Conservation (phyloP, 768 basidiomycete species). For the Chalciporus piperatus region DNA sequence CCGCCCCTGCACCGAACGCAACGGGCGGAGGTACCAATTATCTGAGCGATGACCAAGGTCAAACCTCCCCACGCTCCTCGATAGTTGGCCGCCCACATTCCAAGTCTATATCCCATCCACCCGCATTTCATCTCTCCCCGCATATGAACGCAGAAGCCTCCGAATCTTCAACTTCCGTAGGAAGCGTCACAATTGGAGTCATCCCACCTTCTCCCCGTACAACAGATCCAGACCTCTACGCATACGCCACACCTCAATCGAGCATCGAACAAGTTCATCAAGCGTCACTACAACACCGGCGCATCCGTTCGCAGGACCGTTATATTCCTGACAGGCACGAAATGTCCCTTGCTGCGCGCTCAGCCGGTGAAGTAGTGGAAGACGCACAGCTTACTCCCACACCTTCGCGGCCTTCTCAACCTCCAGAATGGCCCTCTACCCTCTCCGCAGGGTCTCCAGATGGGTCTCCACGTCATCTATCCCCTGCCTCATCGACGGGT, state of each 20-base stretch:
- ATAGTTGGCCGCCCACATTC: constrained; percentile 4
- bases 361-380: constrained; percentile 24
- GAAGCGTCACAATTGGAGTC: constrained; percentile 31
- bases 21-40: neutral
- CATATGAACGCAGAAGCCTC: constrained; percentile 1
- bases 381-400: constrained; percentile 31
- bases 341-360: constrained; percentile 32
- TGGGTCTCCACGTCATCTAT: constrained; percentile 19
- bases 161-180: constrained; percentile 11
- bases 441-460: constrained; percentile 10
- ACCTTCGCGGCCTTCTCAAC: constrained; percentile 8
- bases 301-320: constrained; percentile 31
- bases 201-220: constrained; percentile 28
- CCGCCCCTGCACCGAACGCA: constrained; percentile 9
- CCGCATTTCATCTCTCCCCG: constrained; percentile 5
- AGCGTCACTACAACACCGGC: constrained; percentile 22
- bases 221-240: constrained; percentile 17
- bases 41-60: neutral
- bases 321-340: constrained; percentile 31
- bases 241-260: neutral
- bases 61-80: neutral
- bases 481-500: constrained; percentile 32
- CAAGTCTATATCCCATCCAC: constrained; percentile 6
- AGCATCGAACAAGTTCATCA: constrained; percentile 19
- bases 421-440: constrained; percentile 17